These are phyloP conservation scores for Excoecaria agallocha DNA, from an alignment of 345 rosid genomes.

Conservation along the genomic window DNA sequence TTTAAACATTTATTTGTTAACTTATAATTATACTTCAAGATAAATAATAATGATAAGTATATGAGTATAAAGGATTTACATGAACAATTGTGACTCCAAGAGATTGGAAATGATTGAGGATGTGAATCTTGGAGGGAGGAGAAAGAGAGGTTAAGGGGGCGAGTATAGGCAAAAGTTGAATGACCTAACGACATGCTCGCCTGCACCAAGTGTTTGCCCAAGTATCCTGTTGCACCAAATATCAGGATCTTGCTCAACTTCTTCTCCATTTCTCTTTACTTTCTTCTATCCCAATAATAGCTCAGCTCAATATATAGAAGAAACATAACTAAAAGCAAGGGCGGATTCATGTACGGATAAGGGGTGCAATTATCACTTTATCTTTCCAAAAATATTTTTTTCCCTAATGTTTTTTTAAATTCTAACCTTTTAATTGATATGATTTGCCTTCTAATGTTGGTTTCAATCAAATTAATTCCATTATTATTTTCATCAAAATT, in stretches of 20 bases:
- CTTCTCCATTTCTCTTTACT: background rate
- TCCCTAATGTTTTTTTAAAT: too few relatives aligned
- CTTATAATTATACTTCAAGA: too few relatives aligned
- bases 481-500: too few relatives aligned
- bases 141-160: slow-evolving; percentile 17
- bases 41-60: background rate
- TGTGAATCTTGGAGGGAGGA: slow-evolving; percentile 6
- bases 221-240: slow-evolving; percentile 35
- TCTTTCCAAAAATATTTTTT: too few relatives aligned
- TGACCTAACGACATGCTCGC: slow-evolving; percentile 33
- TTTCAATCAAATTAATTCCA: too few relatives aligned
- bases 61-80: slow-evolving; percentile 1
- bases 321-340: too few relatives aligned
- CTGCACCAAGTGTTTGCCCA: slow-evolving; percentile 33
- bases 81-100: slow-evolving; percentile 33
- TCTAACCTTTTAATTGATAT: too few relatives aligned
- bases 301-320: too few relatives aligned
- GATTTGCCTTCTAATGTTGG: too few relatives aligned
- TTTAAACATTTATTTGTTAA: background rate
- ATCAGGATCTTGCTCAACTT: slow-evolving; percentile 27
- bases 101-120: slow-evolving; percentile 26
- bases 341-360: too few relatives aligned
- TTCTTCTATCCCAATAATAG: too few relatives aligned
- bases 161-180: slow-evolving; percentile 17
- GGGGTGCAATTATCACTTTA: too few relatives aligned